These are phyloP conservation scores for Aspergillus niger DNA, from an alignment of 2,329 filamentous ascomycete genomes.

Conservation along the genomic window DNA sequence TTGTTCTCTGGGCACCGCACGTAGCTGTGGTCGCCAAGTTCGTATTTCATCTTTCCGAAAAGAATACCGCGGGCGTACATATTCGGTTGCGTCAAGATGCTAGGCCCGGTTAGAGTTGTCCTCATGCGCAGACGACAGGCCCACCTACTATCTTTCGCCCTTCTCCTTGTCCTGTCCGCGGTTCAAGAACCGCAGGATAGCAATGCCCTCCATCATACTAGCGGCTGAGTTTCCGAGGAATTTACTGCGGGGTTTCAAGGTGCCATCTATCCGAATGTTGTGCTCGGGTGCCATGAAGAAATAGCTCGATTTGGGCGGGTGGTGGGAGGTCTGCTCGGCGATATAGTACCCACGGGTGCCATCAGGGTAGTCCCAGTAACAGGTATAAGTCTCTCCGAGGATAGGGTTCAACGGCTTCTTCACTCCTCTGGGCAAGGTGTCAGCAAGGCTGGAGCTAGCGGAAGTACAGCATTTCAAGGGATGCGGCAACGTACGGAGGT, in stretches of 20 bases:
- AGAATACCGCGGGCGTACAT: constrained; percentile 98
- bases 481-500: constrained; percentile 69
- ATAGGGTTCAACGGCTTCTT: constrained; percentile 98
- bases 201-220: constrained; percentile 97
- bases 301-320: constrained; percentile 97
- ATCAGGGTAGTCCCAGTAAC: constrained; percentile 91
- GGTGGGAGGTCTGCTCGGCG: constrained; percentile 95
- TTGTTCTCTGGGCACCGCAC: constrained; percentile 87
- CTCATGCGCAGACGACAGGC: neutral
- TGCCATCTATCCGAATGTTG: constrained; percentile 91
- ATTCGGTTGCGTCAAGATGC: constrained; percentile 93
- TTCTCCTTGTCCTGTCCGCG: constrained; percentile 62
- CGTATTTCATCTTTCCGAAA: constrained; percentile 99
- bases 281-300: constrained; percentile 97
- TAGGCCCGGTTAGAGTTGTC: constrained; percentile 40
- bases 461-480: neutral
- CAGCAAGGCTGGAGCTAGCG: constrained; percentile 10
- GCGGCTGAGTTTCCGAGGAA: constrained; percentile 97
- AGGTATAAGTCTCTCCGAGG: constrained; percentile 89
- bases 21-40: constrained; percentile 93
- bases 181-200: constrained; percentile 80
- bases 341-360: constrained; percentile 91
- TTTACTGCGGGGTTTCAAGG: constrained; percentile 88
- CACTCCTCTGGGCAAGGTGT: constrained; percentile 67
- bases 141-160: constrained; percentile 82